These are phyloP conservation scores for Blastobotrys terrestris DNA, from an alignment of 805 yeast genomes.

Conservation along the genomic window DNA sequence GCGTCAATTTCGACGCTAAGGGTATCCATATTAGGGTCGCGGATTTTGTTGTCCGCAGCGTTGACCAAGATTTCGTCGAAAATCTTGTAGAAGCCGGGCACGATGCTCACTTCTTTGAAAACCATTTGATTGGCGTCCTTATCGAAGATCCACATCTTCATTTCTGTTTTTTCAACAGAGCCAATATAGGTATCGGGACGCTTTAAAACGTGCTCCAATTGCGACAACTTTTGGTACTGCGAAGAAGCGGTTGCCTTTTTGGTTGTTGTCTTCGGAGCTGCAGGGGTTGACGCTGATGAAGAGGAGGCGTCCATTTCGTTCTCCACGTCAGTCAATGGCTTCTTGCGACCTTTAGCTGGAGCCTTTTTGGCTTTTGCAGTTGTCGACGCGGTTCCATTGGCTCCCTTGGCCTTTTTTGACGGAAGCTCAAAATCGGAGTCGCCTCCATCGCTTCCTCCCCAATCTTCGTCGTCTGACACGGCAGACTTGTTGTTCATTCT, in stretches of 20 bases:
- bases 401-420: conserved; percentile 17
- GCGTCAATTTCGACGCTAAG: conserved; percentile 77
- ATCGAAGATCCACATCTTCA: conserved; percentile 82
- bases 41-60: conserved; percentile 97
- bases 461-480: neutral
- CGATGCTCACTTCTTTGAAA: conserved; percentile 56
- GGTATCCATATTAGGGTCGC: conserved; percentile 85
- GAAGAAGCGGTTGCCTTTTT: conserved; percentile 41
- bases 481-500: conserved; percentile 6
- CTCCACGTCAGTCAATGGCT: conserved; percentile 5
- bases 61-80: conserved; percentile 96
- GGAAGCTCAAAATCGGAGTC: conserved; percentile 8
- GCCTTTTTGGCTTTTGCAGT: conserved; percentile 7
- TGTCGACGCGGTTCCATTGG: conserved; percentile 5
- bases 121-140: conserved; percentile 55
- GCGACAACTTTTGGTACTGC: conserved; percentile 89
- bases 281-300: neutral
- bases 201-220: conserved; percentile 89
- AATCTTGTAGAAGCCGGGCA: conserved; percentile 93
- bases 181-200: conserved; percentile 99
- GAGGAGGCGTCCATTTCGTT: conserved; percentile 1
- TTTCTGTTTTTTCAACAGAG: conserved; percentile 75
- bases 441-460: neutral
- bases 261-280: neutral
- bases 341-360: conserved; percentile 7